Evolutionary conservation across 345 rosid species (phyloP), one percentile per base, ranked within the genome.

Genomic region (Brassica napus): DNA sequence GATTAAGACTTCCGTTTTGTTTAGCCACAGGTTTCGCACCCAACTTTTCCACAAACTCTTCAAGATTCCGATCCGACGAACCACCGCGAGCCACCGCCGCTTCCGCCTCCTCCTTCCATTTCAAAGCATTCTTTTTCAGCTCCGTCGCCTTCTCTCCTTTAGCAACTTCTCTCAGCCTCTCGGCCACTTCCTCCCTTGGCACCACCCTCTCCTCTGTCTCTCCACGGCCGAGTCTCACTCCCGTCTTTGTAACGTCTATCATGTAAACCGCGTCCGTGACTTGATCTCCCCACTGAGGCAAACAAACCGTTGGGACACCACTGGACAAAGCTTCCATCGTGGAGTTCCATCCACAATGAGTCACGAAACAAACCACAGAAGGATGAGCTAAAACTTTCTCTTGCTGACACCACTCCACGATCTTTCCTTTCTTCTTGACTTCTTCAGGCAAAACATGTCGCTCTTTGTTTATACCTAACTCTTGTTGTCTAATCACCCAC

Each of bases 211-310:
- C 80, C 60, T 86, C 91, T 0, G 90, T 80, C 78, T 81, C 88
- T 47, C 97, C 98, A 0, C 92, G 84, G 83, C 91, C 76, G 79
- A 94, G 81, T 18, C 93, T 86, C 31, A 88, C 81, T 4, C 98
- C 94, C 0, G 82, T 83, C 77, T 86, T 86, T 59, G 86, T 87
- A 60, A 86, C 90, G 0, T 92, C 92, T 1, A 82, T 85, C 79
- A 90, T 74, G 78, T 87, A 94, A 61, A 85, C 84, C 0, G 98
- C 92, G 57, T 94, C 72, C 0, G 96, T 89, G 21, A 88, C 94
- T 73, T 92, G 97, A 82, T 94, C 98, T 3, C 94, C 93, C 97
- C 94, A 94, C 26, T 87, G 96, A 3, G 97, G 97, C 42, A 86
- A 90, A 9, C 90, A 88, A 44, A 92, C 75, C 37, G 93, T 83